Conservation (phyloP, 73 alveolate species). For the Blepharisma stoltei region DNA sequence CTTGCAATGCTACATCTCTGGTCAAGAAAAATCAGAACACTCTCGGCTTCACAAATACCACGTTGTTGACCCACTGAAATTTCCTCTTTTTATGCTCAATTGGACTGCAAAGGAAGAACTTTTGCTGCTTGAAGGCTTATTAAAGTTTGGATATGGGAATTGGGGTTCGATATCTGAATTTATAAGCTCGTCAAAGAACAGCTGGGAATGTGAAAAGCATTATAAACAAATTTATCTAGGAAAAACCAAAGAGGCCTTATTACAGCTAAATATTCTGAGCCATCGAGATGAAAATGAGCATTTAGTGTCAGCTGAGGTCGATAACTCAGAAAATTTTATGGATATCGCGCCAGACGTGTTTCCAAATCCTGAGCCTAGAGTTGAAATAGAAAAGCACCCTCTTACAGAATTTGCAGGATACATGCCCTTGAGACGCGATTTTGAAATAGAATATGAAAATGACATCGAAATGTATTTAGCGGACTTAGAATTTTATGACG, state of each 20-base stretch:
- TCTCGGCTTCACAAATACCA: constrained; percentile 37
- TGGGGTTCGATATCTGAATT: constrained; percentile 92
- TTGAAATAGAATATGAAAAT: constrained; percentile 92
- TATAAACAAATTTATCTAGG: constrained; percentile 64
- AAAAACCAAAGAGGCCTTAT: constrained; percentile 33
- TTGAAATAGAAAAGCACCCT: constrained; percentile 38
- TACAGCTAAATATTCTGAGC: constrained; percentile 35
- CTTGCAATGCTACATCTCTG: neutral
- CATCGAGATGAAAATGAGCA: neutral
- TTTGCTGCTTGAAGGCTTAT: constrained; percentile 69
- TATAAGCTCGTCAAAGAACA: constrained; percentile 65
- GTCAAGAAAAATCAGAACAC: neutral
- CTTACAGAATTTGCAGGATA: constrained; percentile 88
- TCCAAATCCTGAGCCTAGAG: constrained; percentile 60
- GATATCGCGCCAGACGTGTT: constrained; percentile 46
- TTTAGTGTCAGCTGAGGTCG: neutral
- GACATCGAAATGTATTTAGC: constrained; percentile 93
- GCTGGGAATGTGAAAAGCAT: constrained; percentile 93
- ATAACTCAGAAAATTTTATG: constrained; percentile 16
- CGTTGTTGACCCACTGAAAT: constrained; percentile 77
- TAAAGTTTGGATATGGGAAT: constrained; percentile 92
- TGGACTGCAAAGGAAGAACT: constrained; percentile 96
- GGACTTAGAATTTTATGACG: constrained; percentile 90
- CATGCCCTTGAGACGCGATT: constrained; percentile 97
- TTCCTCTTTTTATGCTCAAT: constrained; percentile 87